Percentiles rank a stretch among this genome's conserved stretches.
Conservation (phyloP, 768 basidiomycete species). For the Russula foetens region DNA sequence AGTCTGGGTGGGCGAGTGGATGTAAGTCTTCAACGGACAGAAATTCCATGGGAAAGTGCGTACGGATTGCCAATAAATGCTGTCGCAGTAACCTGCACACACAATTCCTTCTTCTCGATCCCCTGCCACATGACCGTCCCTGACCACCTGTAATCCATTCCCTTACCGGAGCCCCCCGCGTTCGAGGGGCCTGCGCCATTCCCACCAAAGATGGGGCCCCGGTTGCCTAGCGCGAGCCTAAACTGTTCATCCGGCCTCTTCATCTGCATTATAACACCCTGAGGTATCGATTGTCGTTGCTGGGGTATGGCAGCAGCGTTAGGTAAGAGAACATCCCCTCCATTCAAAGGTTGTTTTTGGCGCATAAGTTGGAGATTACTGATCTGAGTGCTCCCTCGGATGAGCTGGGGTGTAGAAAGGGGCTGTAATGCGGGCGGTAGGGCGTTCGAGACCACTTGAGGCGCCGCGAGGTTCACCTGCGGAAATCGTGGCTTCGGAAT, state of each 20-base stretch:
- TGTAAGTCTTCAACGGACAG: background rate
- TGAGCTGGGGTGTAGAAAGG: constrained; percentile 6
- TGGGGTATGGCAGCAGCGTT: background rate
- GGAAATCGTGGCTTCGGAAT: constrained; percentile 1
- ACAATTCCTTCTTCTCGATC: constrained; percentile 17
- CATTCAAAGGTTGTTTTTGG: constrained; percentile 6
- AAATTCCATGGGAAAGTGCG: background rate
- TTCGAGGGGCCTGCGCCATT: background rate
- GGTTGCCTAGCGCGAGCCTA: background rate
- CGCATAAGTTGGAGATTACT: too few species aligned
- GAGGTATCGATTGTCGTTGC: too few species aligned
- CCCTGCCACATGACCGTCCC: constrained; percentile 18
- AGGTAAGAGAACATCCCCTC: background rate
- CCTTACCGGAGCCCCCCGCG: background rate
- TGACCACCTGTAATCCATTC: constrained; percentile 2
- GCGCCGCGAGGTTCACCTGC: background rate
- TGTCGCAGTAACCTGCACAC: constrained; percentile 11
- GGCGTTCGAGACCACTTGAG: background rate
- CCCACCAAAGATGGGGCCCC: background rate
- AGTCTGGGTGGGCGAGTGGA: background rate
- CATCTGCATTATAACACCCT: constrained; percentile 13
- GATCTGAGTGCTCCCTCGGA: background rate
- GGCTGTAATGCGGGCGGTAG: background rate
- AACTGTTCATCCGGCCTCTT: constrained; percentile 15
- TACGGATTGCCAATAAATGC: constrained; percentile 9